Base-by-base conservation (phyloP, 164 flowering plant species). In the Nymphaea thermarum region DNA sequence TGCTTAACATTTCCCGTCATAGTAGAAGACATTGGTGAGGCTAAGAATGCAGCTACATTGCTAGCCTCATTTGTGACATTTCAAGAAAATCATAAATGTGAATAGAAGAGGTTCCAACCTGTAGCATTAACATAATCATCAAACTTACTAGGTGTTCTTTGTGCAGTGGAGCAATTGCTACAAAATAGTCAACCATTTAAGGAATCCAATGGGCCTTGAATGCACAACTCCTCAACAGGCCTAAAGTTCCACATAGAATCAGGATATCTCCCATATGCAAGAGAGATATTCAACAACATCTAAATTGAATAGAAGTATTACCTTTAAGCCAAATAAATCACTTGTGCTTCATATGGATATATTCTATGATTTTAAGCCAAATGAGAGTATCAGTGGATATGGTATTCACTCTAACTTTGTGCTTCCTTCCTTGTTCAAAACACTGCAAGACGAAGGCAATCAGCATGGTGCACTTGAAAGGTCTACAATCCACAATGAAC, bases 11-110 rank as follows among this genome's bases (percentile, higher is more conserved):
- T 86, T 63, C 98, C 96, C 1, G 98, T 93, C 60, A 90, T 84
- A n/a, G 96, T 93, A 14, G 96, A 90, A 45, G 98, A 91, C 81
- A 90, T 72, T 18, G 98, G 98, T n/a, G 96, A 93, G 63, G 80
- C 87, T 73, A 93, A 76, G 80, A 93, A 93, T 44, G 98, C 96
- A 43, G 96, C 98, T 4, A 87, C 72, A 67, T 87, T 88, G 43
- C 98, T 96, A 55, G 87, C 89, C 71, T 88, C 96, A 65, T 93
- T 96, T 93, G 96, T 74, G n/a, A 6, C 42, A 62, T 62, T 4
- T 3, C n/a, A 12, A 4, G n/a, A 17, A 62, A 6, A 17, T 4
- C 42, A 41, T 17, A 62, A 62, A 41, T 17, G n/a, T 41, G 42
- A 14, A 36, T n/a, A 66, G 4, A 7, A 6, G 3, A 42, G 43